phyloP scores from a whole-genome alignment of 2,329 filamentous ascomycete genomes.

The Coniochaeta sp. region DNA sequence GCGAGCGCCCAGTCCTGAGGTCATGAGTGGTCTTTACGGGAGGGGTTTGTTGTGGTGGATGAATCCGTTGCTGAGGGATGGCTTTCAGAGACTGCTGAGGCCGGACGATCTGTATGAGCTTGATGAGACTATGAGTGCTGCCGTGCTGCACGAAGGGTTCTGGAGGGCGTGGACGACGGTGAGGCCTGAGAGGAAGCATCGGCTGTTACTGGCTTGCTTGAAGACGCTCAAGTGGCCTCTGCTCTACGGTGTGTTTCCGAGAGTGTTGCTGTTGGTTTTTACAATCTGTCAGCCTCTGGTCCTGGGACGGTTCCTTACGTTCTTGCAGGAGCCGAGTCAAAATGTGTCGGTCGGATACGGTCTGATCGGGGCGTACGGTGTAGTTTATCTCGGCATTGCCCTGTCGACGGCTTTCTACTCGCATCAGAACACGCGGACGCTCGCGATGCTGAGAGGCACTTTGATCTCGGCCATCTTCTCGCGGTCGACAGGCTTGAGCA shows the following conservation, averaged over 20 bases:
- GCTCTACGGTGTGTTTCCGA: slow-evolving; percentile 5
- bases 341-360: background rate
- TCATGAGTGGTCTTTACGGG: slow-evolving; percentile 28
- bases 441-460: slow-evolving; percentile 26
- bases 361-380: background rate
- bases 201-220: slow-evolving; percentile 19
- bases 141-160: slow-evolving; percentile 19
- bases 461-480: slow-evolving; percentile 25
- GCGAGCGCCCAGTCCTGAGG: slow-evolving; percentile 24
- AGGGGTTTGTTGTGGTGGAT: slow-evolving; percentile 31
- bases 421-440: slow-evolving; percentile 23
- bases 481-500: slow-evolving; percentile 19
- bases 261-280: slow-evolving; percentile 8
- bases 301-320: slow-evolving; percentile 4
- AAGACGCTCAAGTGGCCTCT: slow-evolving; percentile 14
- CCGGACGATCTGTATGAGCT: slow-evolving; percentile 26
- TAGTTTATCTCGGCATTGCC: background rate
- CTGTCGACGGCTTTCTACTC: slow-evolving; percentile 6
- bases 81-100: slow-evolving; percentile 25
- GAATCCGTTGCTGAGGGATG: slow-evolving; percentile 24
- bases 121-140: slow-evolving; percentile 15
- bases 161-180: slow-evolving; percentile 21
- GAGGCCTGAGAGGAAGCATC: slow-evolving; percentile 10
- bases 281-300: slow-evolving; percentile 10
- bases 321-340: background rate